Evolutionary conservation across 441 rosid species (phyloP).

Genomic region (Pelargonium fulgidum): DNA sequence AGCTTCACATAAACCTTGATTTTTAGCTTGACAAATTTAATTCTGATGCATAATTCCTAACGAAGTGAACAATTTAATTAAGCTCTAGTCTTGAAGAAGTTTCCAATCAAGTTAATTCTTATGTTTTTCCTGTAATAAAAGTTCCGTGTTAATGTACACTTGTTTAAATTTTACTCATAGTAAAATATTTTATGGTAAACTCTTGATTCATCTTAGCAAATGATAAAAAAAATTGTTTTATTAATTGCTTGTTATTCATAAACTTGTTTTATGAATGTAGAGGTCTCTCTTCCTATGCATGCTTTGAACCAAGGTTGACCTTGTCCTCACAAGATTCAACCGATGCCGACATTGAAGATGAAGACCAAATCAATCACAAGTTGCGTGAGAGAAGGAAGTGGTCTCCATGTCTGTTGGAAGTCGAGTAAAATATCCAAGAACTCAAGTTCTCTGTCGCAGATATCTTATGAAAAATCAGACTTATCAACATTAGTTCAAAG

Average conservation of each 20-base stretch:
- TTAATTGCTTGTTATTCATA: background rate
- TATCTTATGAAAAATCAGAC: conserved; percentile 34
- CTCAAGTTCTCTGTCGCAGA: conserved; percentile 28
- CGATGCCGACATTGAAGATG: conserved; percentile 70
- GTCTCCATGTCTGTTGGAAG: conserved; percentile 47
- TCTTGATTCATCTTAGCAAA: background rate
- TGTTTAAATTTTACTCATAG: background rate
- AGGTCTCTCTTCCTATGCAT: background rate
- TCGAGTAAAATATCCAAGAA: conserved; percentile 48
- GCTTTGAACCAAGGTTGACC: background rate
- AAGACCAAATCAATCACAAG: conserved; percentile 43
- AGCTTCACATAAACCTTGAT: background rate
- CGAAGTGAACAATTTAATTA: background rate
- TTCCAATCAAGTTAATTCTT: background rate
- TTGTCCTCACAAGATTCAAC: conserved; percentile 33
- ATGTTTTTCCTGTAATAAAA: too few species aligned
- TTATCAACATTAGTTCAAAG: conserved; percentile 24
- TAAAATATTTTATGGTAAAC: background rate
- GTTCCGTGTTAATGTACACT: too few species aligned
- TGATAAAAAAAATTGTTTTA: background rate
- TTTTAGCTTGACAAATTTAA: background rate
- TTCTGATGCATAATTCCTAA: background rate
- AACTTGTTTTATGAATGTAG: background rate
- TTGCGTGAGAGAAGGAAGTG: conserved; percentile 38
- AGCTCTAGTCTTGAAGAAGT: background rate